A percentile compares a stretch with the other conserved stretches of the same genome.
phyloP scores from a whole-genome alignment of 139 green algal genomes.

The Chlamydomonas urium region DNA sequence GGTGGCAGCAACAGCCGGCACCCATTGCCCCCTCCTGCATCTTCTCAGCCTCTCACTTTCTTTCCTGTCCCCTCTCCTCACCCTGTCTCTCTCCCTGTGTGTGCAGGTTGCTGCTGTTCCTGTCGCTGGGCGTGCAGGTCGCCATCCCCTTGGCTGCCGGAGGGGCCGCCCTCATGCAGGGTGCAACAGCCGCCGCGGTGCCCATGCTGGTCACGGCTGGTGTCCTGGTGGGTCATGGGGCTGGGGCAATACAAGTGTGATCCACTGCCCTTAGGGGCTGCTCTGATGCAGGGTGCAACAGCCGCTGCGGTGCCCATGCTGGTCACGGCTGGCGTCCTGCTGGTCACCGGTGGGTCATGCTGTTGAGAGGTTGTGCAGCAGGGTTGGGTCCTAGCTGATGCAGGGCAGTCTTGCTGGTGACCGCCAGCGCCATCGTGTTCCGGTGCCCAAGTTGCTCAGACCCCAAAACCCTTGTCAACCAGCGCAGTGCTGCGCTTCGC shows the following conservation, averaged over 20 bases:
- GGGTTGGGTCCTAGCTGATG: too few relatives aligned
- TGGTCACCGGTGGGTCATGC: too few relatives aligned
- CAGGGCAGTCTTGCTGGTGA: not conserved
- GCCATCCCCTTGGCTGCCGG: not conserved
- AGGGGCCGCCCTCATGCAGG: not conserved
- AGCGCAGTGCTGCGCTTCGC: too few relatives aligned
- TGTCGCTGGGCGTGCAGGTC: not conserved
- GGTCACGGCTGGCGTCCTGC: not conserved
- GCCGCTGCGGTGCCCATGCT: not conserved
- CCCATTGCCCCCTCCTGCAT: too few relatives aligned
- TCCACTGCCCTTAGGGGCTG: not conserved
- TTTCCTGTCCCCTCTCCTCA: not conserved
- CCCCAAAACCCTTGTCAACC: too few relatives aligned
- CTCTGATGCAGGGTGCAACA: not conserved
- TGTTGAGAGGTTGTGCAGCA: too few relatives aligned
- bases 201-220: not conserved
- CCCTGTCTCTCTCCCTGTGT: not conserved
- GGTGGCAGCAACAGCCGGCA: too few relatives aligned
- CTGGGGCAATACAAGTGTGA: too few relatives aligned
- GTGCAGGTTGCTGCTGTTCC: not conserved
- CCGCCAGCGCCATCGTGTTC: not conserved
- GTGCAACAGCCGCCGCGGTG: not conserved
- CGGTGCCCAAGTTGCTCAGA: too few relatives aligned
- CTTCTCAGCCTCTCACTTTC: too few relatives aligned
- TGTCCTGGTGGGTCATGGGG: constrained; percentile 1